Evolutionary conservation across 2,329 filamentous ascomycete species (phyloP).

Genomic region (Ophiostoma populinum): DNA sequence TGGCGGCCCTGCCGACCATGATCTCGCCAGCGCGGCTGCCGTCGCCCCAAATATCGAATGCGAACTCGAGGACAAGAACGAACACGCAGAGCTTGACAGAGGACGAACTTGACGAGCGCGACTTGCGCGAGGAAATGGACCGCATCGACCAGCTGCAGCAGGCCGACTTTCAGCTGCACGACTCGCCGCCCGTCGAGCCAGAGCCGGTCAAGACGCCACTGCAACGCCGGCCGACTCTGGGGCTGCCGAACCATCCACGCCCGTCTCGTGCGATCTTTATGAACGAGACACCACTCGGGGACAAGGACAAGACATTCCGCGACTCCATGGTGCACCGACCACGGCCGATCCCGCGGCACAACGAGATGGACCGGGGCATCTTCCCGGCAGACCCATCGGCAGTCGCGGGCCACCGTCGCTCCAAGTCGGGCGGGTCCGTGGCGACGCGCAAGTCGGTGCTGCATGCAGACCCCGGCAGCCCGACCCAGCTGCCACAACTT

Average conservation of each 20-base stretch:
- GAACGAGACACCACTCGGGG: too few relatives aligned
- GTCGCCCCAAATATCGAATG: constrained; percentile 4
- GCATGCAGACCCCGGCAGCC: constrained; percentile 25
- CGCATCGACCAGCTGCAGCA: constrained; percentile 2
- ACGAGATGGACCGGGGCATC: constrained; percentile 26
- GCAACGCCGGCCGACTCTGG: constrained; percentile 27
- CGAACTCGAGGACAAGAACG: constrained; percentile 2
- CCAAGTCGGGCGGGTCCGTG: constrained; percentile 31
- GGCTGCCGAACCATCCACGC: constrained; percentile 31
- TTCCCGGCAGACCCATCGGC: constrained; percentile 28
- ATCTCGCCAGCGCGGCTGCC: background rate
- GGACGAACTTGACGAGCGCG: background rate
- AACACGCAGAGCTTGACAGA: background rate
- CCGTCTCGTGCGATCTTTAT: constrained; percentile 29
- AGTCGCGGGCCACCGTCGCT: constrained; percentile 25
- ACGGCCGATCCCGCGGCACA: constrained; percentile 35
- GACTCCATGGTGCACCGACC: constrained; percentile 35
- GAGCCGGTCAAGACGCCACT: constrained; percentile 22
- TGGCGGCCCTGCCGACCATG: background rate
- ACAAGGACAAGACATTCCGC: constrained; percentile 23
- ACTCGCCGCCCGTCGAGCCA: too few relatives aligned
- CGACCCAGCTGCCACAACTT: constrained; percentile 31
- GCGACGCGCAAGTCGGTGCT: constrained; percentile 28
- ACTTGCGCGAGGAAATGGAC: background rate
- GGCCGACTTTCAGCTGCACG: background rate